Conservation (phyloP, 345 rosid species). For the Syzygium aromaticum region DNA sequence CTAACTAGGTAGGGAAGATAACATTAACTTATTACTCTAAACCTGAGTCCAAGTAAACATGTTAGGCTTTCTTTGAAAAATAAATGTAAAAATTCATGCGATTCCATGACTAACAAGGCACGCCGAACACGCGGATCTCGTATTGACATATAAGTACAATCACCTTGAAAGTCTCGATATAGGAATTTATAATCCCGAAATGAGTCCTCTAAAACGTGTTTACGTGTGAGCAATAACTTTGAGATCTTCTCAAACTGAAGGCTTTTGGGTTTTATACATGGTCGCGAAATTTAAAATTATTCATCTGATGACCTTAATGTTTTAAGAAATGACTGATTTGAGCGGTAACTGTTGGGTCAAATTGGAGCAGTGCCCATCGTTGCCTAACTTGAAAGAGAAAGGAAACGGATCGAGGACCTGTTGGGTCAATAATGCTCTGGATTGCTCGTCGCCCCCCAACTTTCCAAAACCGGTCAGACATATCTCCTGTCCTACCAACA, state of each 20-base stretch:
- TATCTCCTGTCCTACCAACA: not conserved
- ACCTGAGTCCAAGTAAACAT: not conserved
- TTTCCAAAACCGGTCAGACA: not conserved
- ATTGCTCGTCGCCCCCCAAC: not conserved
- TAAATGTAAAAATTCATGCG: not conserved
- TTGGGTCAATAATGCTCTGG: not conserved
- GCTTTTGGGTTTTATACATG: not conserved
- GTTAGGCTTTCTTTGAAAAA: not conserved
- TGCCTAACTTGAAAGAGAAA: not conserved
- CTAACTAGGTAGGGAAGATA: not conserved
- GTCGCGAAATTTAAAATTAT: not conserved
- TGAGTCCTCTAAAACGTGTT: not conserved
- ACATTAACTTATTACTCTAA: not conserved
- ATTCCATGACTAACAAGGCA: not conserved
- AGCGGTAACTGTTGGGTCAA: not conserved
- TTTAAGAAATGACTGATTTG: not conserved
- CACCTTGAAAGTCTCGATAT: not conserved
- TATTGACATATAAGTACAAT: not conserved
- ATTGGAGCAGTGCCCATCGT: not conserved
- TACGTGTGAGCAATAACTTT: not conserved
- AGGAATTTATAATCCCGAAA: not conserved
- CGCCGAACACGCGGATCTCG: not conserved
- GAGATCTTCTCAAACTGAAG: not conserved
- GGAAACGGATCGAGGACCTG: not conserved
- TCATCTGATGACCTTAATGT: not conserved